phyloP scores from a whole-genome alignment of 257 asterid genomes.

The Lycium barbarum region DNA sequence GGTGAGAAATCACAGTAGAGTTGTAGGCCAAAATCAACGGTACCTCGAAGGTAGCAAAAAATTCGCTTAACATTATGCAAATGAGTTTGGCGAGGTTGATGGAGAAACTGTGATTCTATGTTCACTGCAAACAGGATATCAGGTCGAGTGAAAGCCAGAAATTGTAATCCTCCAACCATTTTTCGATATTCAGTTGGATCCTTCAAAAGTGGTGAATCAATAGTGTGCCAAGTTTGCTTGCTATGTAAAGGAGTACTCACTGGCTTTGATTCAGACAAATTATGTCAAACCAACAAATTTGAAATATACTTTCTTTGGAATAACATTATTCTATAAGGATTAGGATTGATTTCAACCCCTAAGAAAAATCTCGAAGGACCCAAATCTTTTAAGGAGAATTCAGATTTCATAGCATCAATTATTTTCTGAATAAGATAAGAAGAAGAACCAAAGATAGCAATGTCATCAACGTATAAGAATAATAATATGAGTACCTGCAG shows the following conservation, averaged over 20 bases:
- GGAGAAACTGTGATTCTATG: background rate
- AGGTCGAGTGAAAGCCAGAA: background rate
- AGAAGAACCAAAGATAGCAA: background rate
- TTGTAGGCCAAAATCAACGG: background rate
- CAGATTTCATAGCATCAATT: no score
- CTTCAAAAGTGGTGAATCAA: background rate
- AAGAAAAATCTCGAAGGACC: background rate
- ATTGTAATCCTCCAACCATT: background rate
- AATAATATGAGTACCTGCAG: background rate
- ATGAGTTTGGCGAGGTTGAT: background rate
- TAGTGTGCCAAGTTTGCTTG: background rate
- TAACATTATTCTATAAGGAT: background rate
- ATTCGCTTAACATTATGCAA: no score
- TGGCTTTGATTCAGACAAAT: background rate
- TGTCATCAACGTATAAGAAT: background rate
- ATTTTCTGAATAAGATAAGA: no score
- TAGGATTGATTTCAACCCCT: background rate
- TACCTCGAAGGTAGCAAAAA: background rate
- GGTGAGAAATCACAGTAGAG: background rate
- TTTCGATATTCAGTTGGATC: background rate
- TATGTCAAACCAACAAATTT: background rate
- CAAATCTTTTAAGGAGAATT: background rate
- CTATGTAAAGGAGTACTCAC: background rate
- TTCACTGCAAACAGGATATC: background rate
- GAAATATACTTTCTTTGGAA: background rate